A percentile compares a stretch with the other conserved stretches of the same genome.
Conservation (phyloP, 2,329 filamentous ascomycete species). For the Trichoderma sp. region DNA sequence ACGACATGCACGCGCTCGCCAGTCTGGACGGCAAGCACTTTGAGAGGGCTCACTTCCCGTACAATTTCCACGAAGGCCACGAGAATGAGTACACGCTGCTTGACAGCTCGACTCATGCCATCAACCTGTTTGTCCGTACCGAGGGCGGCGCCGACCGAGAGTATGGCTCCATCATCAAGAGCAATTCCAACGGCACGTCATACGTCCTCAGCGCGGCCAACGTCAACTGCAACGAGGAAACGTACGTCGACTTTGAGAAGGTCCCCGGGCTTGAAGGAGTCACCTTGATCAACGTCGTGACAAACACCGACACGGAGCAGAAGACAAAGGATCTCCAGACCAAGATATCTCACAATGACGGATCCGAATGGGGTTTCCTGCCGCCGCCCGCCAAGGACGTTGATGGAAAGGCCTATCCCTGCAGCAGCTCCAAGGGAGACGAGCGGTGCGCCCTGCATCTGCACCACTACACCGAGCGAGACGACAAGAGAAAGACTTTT, state of each 20-base stretch:
- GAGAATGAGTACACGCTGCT: constrained; percentile 88
- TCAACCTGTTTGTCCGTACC: constrained; percentile 91
- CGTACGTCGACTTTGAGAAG: constrained; percentile 95
- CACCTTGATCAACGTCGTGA: constrained; percentile 80
- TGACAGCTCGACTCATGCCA: constrained; percentile 89
- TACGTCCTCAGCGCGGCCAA: constrained; percentile 81
- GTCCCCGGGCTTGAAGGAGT: constrained; percentile 91
- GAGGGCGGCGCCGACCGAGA: constrained; percentile 65
- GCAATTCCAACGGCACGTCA: constrained; percentile 95
- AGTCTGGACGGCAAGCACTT: constrained; percentile 85
- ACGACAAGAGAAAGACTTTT: constrained; percentile 80
- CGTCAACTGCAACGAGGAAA: constrained; percentile 76
- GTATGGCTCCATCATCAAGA: constrained; percentile 91
- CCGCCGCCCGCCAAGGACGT: constrained; percentile 70
- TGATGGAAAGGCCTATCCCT: constrained; percentile 71
- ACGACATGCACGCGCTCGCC: constrained; percentile 73
- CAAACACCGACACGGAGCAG: constrained; percentile 73
- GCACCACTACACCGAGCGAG: constrained; percentile 91
- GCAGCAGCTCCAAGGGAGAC: constrained; percentile 60
- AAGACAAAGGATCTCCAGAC: constrained; percentile 83
- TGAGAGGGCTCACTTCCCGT: constrained; percentile 81
- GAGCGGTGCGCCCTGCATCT: constrained; percentile 84
- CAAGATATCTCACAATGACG: constrained; percentile 95
- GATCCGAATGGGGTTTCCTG: constrained; percentile 80
- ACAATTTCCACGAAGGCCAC: constrained; percentile 76